Base-by-base conservation (phyloP, 495 filamentous ascomycete genomes). In the Daldinia grandis region DNA sequence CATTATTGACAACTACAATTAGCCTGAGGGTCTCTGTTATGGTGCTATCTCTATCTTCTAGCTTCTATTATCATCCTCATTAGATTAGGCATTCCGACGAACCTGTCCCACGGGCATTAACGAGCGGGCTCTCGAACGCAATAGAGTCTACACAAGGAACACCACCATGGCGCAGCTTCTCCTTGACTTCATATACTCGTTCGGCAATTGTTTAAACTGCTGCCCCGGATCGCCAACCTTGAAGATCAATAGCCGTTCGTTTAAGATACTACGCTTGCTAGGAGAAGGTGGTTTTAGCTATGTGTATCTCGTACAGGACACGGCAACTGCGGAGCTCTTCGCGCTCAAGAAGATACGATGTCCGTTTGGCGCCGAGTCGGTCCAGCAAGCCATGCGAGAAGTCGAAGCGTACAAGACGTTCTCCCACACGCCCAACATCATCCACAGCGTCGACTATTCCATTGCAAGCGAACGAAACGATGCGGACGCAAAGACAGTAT, bases 231-330 rank as follows among this genome's bases (percentile, higher is more conserved):
- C 93, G 51, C 95, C 95, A 60, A 92, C 94, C 71, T 84, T 99
- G 63, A 95, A 95, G 77, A 97, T 99, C 83, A 98, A 98, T 81
- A 92, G 86, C 72, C 90, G 93, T 55, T 94, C 89, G 80, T 97
- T 97, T 86, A 98, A 97, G 86, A 93, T 99, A 78, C 83, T 97
- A 65, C 89, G 95, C 59, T 83, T 99, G 37, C 86, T 99, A 8
- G 95, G 95, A 75, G 95, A 98, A 89, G 95, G 95, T 78, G 95
- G 95, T 65, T 99, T 98, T 85, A 95, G 92, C 71, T 98, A 98
- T 78, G 95, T 99, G 66, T 99, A 99, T 81, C 92, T 99, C 59
- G 95, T 99, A 31, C 92, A 98, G 86, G 93, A 96, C 76, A 94
- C 90, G 47, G 82, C 86, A 31, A 90, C 87, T 55, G 90, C 91